These are phyloP conservation scores for Taphrina betulina DNA, from an alignment of 1,139 yeast species.

Conservation along the genomic window DNA sequence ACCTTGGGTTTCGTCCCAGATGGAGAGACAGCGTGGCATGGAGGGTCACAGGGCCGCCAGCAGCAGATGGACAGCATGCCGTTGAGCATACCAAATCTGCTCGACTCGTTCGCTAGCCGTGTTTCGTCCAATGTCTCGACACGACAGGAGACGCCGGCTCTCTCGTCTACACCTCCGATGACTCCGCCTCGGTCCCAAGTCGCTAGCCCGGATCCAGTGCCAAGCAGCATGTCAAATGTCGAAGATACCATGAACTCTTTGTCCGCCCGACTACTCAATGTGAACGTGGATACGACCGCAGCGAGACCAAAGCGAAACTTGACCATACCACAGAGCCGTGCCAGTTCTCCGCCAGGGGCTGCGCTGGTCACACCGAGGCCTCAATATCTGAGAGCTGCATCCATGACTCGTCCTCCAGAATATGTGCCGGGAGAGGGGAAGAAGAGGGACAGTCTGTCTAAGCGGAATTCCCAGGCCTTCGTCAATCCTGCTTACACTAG, in stretches of 20 bases:
- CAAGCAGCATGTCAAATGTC: background rate
- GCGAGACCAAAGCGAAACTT: slow-evolving; percentile 3
- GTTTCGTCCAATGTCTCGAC: slow-evolving; percentile 3
- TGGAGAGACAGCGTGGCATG: background rate
- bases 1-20: slow-evolving; percentile 16
- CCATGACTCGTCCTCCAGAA: slow-evolving; percentile 29
- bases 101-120: slow-evolving; percentile 21
- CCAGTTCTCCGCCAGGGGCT: slow-evolving; percentile 31
- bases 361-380: slow-evolving; percentile 22
- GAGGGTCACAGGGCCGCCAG: too few relatives aligned
- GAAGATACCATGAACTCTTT: slow-evolving; percentile 2
- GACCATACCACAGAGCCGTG: slow-evolving; percentile 33
- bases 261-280: slow-evolving; percentile 9
- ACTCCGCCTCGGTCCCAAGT: background rate
- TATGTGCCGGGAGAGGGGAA: slow-evolving; percentile 11
- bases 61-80: background rate
- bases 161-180: slow-evolving; percentile 1
- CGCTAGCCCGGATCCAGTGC: background rate
- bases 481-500: slow-evolving; percentile 51
- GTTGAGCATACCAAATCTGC: slow-evolving; percentile 17
- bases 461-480: slow-evolving; percentile 6
- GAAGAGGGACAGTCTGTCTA: slow-evolving; percentile 10
- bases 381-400: slow-evolving; percentile 3
- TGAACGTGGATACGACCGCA: slow-evolving; percentile 1
- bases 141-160: slow-evolving; percentile 4